Base-by-base conservation (phyloP, 345 rosid genomes). In the Dipteronia sinensis region DNA sequence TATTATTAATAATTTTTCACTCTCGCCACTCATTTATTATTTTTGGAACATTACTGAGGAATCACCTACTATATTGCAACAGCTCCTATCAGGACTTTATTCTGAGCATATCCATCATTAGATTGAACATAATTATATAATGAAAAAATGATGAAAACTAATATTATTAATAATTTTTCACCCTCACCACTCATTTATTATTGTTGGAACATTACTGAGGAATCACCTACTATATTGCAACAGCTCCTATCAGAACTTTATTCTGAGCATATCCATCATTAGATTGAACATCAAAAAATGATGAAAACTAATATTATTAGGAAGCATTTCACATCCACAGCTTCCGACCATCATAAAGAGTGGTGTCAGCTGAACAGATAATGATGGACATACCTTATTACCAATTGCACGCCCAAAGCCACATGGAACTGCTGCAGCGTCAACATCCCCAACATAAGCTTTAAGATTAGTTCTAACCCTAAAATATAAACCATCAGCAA, bases 371-470 rank as follows among this genome's bases (percentile, higher is more conserved):
- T 11, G 51, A 75, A 65, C 22, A 65, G 10, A 4, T 10, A 27
- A 7, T 9, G 2, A 27, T 13, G 56, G 72, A 29, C 80, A 75
- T 70, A 92, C 97, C 95, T 92, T 92, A 69, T 92, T 92, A 76
- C 97, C 97, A 88, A 92, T 84, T 40, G 97, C 92, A 66, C 93
- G 92, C 59, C 93, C 97, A 73, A 92, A 89, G 68, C 97, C 97
- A 74, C 97, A 92, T 58, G 97, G 90, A 86, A 92, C 97, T 42
- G 95, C 97, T 74, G 91, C 93, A 79, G 88, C 97, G 16, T 91
- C 97, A 63, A 92, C 86, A 82, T 92, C 97, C 69, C 97, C 97
- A 75, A 92, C 92, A 25, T 86, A 78, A 70, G 88, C 78, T 77
- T 88, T 88, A 58, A 91, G 88, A 65, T 83, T 85, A 87, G 81